phyloP scores from a whole-genome alignment of 129 eudicot species.

The Kitagawia praeruptora region DNA sequence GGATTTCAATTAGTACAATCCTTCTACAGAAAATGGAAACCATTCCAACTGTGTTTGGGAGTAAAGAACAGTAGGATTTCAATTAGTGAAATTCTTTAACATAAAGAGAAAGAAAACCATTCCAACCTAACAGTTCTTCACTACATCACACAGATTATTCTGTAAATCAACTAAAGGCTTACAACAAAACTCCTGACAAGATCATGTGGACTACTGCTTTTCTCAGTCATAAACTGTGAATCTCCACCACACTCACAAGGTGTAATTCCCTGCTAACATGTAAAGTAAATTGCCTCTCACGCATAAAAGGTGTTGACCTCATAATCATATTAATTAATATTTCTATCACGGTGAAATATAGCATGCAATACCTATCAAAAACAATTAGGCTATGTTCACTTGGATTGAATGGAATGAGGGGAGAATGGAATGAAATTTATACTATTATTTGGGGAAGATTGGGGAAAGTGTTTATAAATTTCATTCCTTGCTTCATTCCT shows the following conservation, averaged over 20 bases:
- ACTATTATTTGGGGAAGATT: no score
- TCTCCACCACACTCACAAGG: not conserved
- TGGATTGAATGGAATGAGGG: no score
- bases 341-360: not conserved
- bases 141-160: not conserved
- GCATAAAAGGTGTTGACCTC: not conserved
- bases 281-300: not conserved
- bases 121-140: not conserved
- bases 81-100: no score
- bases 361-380: not conserved
- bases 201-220: not conserved
- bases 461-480: no score
- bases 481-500: no score
- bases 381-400: no score
- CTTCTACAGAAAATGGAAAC: no score
- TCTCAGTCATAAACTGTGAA: not conserved
- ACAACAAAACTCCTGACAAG: not conserved
- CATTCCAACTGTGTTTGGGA: not conserved
- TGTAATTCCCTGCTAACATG: not conserved
- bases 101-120: no score
- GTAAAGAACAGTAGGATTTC: not conserved
- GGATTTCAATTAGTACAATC: not conserved
- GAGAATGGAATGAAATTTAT: no score
- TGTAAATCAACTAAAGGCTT: not conserved
- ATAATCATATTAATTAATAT: no score